Percentiles rank a stretch among this genome's conserved stretches.
phyloP scores from a whole-genome alignment of 768 basidiomycete genomes.

The Kwoniella sp. region DNA sequence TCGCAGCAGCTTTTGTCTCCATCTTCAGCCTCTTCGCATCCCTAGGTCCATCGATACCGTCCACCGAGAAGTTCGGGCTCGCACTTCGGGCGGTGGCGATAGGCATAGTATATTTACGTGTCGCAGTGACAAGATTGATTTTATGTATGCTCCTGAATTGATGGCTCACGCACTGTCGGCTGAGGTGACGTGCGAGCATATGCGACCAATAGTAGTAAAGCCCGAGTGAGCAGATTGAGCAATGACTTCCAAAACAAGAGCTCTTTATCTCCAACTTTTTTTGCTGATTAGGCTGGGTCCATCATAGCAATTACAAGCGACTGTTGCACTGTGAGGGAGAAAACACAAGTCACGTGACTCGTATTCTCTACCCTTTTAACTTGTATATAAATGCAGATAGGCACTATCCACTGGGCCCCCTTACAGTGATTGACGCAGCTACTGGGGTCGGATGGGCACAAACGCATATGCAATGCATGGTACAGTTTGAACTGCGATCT shows the following conservation, averaged over 20 bases:
- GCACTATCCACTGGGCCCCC: too few relatives aligned
- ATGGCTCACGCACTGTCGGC: neutral
- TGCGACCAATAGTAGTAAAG: neutral
- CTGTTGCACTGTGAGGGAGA: too few relatives aligned
- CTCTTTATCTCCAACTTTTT: neutral
- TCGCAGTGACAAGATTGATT: too few relatives aligned
- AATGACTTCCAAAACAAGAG: neutral
- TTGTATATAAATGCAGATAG: too few relatives aligned
- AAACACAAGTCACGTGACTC: neutral
- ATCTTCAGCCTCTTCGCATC: slow-evolving; percentile 10
- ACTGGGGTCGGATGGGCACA: neutral
- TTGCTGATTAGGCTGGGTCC: too few relatives aligned
- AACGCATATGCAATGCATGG: neutral
- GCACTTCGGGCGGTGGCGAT: slow-evolving; percentile 19
- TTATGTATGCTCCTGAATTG: too few relatives aligned
- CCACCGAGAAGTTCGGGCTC: neutral
- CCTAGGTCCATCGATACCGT: neutral
- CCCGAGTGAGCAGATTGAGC: too few relatives aligned
- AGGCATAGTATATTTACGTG: slow-evolving; percentile 18
- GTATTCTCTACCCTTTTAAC: too few relatives aligned
- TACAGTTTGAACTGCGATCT: neutral
- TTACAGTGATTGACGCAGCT: too few relatives aligned
- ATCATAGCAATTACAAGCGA: too few relatives aligned
- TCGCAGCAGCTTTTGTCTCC: neutral
- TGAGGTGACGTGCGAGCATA: neutral